Evolutionary conservation across 192 early-diverging fungal species (phyloP).

Genomic region (Phlyctochytrium bullatum): DNA sequence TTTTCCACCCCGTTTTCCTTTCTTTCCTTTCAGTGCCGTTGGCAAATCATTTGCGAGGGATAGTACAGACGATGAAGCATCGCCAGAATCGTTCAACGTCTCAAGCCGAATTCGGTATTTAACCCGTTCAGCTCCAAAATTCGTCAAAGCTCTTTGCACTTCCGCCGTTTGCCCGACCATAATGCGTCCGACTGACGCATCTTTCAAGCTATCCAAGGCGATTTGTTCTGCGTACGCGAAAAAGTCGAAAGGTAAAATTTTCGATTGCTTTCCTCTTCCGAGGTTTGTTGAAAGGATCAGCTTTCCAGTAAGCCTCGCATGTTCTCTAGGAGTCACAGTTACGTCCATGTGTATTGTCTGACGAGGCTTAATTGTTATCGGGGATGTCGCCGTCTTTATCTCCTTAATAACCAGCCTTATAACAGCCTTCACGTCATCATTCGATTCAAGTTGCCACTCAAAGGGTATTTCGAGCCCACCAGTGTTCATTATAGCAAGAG

Average conservation of each 20-base stretch:
- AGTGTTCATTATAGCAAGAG: conserved; percentile 39
- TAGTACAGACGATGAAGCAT: background rate
- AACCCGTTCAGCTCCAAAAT: conserved; percentile 43
- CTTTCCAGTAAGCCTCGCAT: conserved; percentile 26
- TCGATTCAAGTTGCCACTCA: conserved; percentile 28
- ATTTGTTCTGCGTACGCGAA: conserved; percentile 47
- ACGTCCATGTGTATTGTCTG: conserved; percentile 24
- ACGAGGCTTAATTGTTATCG: conserved; percentile 13
- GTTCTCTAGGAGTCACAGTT: conserved; percentile 32
- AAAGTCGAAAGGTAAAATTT: conserved; percentile 40
- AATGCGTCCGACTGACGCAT: conserved; percentile 50
- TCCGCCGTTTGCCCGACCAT: conserved; percentile 45
- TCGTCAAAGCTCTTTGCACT: conserved; percentile 36
- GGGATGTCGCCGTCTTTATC: conserved; percentile 2
- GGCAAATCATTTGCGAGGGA: conserved; percentile 7
- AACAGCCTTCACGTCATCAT: conserved; percentile 15
- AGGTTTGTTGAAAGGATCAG: conserved; percentile 40
- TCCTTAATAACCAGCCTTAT: conserved; percentile 13
- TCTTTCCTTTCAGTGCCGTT: conserved; percentile 19
- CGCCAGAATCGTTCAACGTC: conserved; percentile 15
- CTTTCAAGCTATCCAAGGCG: conserved; percentile 40
- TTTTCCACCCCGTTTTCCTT: conserved; percentile 19
- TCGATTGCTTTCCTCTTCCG: conserved; percentile 27
- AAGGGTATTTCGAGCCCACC: conserved; percentile 50
- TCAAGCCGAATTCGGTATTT: conserved; percentile 48